Conservation (phyloP, 2,329 filamentous ascomycete species). For the Sporothrix sp. region DNA sequence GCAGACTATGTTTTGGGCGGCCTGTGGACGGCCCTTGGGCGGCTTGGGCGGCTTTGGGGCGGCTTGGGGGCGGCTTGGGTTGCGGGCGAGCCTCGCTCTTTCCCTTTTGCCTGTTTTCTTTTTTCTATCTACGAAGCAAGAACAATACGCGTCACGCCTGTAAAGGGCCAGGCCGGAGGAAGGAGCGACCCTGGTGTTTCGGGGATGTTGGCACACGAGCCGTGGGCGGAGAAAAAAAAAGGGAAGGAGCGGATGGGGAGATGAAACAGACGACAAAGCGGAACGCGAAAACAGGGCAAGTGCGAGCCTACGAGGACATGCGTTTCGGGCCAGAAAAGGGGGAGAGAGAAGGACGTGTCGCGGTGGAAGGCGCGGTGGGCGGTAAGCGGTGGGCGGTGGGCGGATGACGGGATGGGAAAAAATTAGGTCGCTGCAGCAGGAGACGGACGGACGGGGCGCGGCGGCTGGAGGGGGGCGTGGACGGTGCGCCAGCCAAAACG, state of each 20-base stretch:
- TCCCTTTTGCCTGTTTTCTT: background rate
- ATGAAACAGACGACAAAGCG: background rate
- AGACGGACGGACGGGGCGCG: slow-evolving; percentile 16
- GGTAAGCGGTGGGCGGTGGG: slow-evolving; percentile 16
- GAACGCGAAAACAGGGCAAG: background rate
- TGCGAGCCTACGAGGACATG: background rate
- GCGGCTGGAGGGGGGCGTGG: slow-evolving; percentile 11
- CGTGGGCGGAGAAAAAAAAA: background rate
- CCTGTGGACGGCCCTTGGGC: background rate
- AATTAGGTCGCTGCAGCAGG: slow-evolving; percentile 7
- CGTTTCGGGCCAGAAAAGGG: slow-evolving; percentile 7
- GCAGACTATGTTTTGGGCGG: slow-evolving; percentile 6
- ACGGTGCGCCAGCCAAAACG: background rate
- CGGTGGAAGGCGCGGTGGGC: slow-evolving; percentile 15
- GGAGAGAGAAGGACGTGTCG: slow-evolving; percentile 7
- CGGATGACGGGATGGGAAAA: slow-evolving; percentile 18
- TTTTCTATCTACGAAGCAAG: background rate
- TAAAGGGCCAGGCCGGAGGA: too few relatives aligned
- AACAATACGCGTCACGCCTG: too few relatives aligned
- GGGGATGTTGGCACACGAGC: background rate
- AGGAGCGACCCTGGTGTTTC: background rate
- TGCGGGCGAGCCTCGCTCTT: background rate
- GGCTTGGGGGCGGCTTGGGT: too few relatives aligned
- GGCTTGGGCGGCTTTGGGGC: background rate
- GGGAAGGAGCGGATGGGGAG: background rate